Evolutionary conservation across 345 rosid species (phyloP).

Genomic region (Cardamine chenopodiifolia): DNA sequence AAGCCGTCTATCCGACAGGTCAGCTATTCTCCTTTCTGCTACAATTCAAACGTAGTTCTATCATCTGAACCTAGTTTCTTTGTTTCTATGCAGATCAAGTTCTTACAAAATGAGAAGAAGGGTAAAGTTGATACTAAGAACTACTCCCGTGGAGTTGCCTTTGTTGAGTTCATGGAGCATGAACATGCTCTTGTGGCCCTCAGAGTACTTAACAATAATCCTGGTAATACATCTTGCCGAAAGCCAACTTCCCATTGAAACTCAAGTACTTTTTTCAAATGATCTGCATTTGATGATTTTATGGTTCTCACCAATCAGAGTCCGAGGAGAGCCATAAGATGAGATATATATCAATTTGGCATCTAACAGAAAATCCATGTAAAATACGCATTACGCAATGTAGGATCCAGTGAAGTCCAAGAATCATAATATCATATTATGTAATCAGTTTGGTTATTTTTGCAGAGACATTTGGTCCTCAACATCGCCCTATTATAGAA

Average conservation of each 20-base stretch:
- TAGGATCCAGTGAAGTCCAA: slow-evolving; percentile 1
- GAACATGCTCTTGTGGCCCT: slow-evolving; percentile 92
- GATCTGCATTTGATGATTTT: background rate
- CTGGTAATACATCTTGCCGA: slow-evolving; percentile 49
- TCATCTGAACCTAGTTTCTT: slow-evolving; percentile 9
- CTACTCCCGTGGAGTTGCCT: slow-evolving; percentile 87
- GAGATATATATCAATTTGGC: background rate
- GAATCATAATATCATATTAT: slow-evolving; percentile 12
- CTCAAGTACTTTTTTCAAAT: background rate
- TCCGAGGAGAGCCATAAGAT: background rate
- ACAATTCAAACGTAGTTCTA: slow-evolving; percentile 11
- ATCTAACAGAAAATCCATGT: background rate
- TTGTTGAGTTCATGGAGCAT: slow-evolving; percentile 79
- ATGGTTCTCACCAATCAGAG: background rate
- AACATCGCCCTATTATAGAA: slow-evolving; percentile 79
- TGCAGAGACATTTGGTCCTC: slow-evolving; percentile 84
- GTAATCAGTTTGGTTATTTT: slow-evolving; percentile 3
- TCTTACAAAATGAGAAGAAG: slow-evolving; percentile 63
- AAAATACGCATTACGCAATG: background rate
- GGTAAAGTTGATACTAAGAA: slow-evolving; percentile 66
- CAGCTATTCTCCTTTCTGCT: slow-evolving; percentile 19
- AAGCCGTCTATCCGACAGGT: slow-evolving; percentile 85
- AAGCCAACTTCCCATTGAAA: background rate
- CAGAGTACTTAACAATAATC: slow-evolving; percentile 92
- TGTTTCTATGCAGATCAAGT: slow-evolving; percentile 61